Evolutionary conservation across 2,329 filamentous ascomycete species (phyloP).

Genomic region (Aspergillus transmontanensis): DNA sequence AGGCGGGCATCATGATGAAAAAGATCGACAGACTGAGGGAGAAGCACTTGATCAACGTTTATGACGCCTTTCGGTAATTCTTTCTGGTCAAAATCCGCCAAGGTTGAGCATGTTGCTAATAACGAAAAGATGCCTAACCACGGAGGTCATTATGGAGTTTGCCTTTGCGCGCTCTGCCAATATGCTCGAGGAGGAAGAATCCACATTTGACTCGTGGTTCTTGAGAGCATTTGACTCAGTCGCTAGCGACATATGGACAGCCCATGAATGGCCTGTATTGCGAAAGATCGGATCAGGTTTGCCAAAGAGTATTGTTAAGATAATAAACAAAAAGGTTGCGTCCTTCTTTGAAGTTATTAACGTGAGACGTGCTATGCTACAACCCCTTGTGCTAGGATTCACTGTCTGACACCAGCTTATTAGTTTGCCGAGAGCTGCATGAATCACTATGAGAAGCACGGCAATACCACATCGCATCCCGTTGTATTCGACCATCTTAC

Average conservation of each 20-base stretch:
- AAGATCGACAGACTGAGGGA: slow-evolving; percentile 5
- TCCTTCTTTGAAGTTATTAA: background rate
- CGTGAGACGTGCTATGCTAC: background rate
- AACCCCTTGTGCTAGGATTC: background rate
- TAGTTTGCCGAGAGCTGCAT: slow-evolving; percentile 7
- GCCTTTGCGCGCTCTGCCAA: slow-evolving; percentile 9
- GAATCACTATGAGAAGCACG: slow-evolving; percentile 2
- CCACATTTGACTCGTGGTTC: slow-evolving; percentile 2
- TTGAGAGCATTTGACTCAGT: slow-evolving; percentile 5
- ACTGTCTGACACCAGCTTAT: background rate
- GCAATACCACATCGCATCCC: slow-evolving; percentile 8
- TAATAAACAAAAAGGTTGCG: background rate
- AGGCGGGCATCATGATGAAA: background rate
- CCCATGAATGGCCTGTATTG: background rate
- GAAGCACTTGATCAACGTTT: slow-evolving; percentile 1
- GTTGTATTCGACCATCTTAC: slow-evolving; percentile 12
- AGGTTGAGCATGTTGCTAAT: background rate
- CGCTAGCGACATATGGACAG: background rate
- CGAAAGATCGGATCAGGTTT: background rate
- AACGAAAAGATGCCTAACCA: slow-evolving; percentile 3
- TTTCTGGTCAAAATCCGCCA: background rate
- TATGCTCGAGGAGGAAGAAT: slow-evolving; percentile 5
- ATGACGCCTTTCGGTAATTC: slow-evolving; percentile 8
- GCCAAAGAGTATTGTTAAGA: background rate
- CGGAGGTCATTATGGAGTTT: slow-evolving; percentile 12